phyloP scores from a whole-genome alignment of 1,284 basidiomycete genomes.

The Inonotus hispidus region DNA sequence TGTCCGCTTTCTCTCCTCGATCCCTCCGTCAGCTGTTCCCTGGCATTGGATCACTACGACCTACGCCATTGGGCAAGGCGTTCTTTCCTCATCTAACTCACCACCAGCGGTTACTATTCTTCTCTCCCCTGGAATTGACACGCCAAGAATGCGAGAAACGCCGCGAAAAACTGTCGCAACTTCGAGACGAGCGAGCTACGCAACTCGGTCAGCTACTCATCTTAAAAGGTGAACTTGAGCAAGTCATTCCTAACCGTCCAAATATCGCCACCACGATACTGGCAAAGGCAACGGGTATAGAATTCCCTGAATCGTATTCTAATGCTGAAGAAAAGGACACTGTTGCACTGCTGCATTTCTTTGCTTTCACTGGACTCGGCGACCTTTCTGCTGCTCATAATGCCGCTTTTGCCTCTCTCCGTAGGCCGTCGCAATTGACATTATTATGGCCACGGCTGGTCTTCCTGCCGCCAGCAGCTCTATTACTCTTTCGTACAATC shows the following conservation, averaged over 20 bases:
- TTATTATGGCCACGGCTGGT: constrained; percentile 65
- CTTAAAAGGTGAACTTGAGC: constrained; percentile 40
- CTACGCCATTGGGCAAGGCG: constrained; percentile 44
- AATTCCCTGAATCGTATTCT: neutral
- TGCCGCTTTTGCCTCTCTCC: constrained; percentile 35
- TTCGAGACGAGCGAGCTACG: constrained; percentile 61
- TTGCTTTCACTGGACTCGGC: constrained; percentile 27
- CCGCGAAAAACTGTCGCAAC: constrained; percentile 47
- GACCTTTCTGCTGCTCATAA: constrained; percentile 29
- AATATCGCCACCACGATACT: neutral
- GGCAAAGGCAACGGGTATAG: neutral
- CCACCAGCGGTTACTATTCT: constrained; percentile 20
- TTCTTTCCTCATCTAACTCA: constrained; percentile 51
- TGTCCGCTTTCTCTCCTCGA: constrained; percentile 44
- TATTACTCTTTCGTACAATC: constrained; percentile 43
- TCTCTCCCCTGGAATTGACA: constrained; percentile 48
- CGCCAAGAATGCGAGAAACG: constrained; percentile 60
- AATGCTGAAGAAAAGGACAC: neutral
- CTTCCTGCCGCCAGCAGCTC: constrained; percentile 53
- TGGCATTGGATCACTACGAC: constrained; percentile 34
- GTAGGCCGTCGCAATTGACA: constrained; percentile 53
- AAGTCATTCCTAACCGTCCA: constrained; percentile 7
- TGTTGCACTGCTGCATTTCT: constrained; percentile 14
- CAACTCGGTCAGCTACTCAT: constrained; percentile 53
- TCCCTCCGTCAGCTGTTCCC: constrained; percentile 48